Evolutionary conservation across 257 asterid genomes (phyloP), one percentile per base, ranked within the genome.

Genomic region (Nicotiana knightiana): DNA sequence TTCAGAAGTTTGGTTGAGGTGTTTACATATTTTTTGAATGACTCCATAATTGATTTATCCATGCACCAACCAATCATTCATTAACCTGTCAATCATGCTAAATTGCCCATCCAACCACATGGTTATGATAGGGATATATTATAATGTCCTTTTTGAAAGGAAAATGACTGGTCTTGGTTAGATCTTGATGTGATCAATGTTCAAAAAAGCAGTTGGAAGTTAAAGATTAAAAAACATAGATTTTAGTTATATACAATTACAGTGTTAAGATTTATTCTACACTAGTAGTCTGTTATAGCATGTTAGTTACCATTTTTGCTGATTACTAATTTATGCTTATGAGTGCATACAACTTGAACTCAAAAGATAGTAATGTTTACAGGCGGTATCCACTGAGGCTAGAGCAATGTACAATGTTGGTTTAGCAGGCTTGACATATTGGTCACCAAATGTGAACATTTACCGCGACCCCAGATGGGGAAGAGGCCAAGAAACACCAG

Each of bases 401-500:
- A 91, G 98, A 81, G 98, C 99, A 82, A 94, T 94, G 99, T 80
- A 94, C 93, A 96, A 96, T 55, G 98, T 90, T 17, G 99, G 99
- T 54, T 80, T 87, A 84, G 90, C 98, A 17, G 99, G 99, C 21
- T 81, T 96, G 89, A 96, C 99, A 6, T 96, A 71, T 83, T 96
- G 98, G 98, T 94, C 99, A 13, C 99, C 99, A 0, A 96, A 94
- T 32, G 78, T 96, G 76, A 96, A 96, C 90, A 93, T 96, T 43
- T 92, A 92, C 77, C 93, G 99, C 5, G 99, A 96, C 61, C 99
- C 99, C 32, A 89, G 99, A 83, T 96, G 99, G 99, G 99, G 99
- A 8, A 85, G 99, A 70, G 98, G 98, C 80, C 99, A 96, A 48
- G 99, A 96, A 82, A 94, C 98, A 3, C 94, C 99, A 1, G 99